phyloP scores from a whole-genome alignment of 2,329 filamentous ascomycete genomes.

The Zymoseptoria brevis region DNA sequence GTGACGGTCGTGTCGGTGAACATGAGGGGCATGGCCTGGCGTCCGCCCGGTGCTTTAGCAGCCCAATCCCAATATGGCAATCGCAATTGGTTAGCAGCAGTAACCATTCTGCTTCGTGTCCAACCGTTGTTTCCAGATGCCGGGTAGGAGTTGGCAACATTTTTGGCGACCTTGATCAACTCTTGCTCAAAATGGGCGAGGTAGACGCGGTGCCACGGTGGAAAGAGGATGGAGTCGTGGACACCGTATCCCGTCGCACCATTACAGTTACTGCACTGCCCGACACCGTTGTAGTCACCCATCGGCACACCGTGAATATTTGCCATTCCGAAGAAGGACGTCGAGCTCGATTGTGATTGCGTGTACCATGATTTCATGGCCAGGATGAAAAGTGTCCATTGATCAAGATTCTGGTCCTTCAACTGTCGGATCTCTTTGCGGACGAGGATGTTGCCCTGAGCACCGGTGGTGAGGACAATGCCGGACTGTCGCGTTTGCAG shows the following conservation, averaged over 20 bases:
- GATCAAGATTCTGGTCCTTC: constrained; percentile 17
- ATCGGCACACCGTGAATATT: constrained; percentile 22
- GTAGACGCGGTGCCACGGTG: constrained; percentile 23
- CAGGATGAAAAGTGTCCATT: constrained; percentile 21
- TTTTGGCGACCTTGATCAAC: constrained; percentile 15
- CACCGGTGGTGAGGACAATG: constrained; percentile 6
- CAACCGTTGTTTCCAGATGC: neutral
- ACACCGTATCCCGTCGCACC: constrained; percentile 21
- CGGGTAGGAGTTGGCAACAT: constrained; percentile 15
- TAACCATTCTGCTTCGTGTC: constrained; percentile 6
- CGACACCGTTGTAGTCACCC: constrained; percentile 17
- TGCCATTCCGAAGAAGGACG: constrained; percentile 18
- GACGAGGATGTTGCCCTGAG: constrained; percentile 9
- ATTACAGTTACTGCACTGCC: constrained; percentile 13
- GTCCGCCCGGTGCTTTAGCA: constrained; percentile 9
- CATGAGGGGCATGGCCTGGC: constrained; percentile 13
- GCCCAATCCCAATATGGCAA: constrained; percentile 27
- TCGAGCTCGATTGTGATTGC: constrained; percentile 3
- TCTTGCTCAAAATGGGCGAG: constrained; percentile 24
- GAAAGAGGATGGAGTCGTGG: constrained; percentile 23
- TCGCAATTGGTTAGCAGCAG: constrained; percentile 17
- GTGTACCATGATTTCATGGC: constrained; percentile 15
- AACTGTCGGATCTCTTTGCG: constrained; percentile 22
- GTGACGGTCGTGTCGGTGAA: constrained; percentile 17
- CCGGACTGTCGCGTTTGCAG: constrained; percentile 9